Percentiles rank a stretch among this genome's conserved stretches.
phyloP scores from a whole-genome alignment of 1,139 yeast genomes.

The Candida freyschussii region DNA sequence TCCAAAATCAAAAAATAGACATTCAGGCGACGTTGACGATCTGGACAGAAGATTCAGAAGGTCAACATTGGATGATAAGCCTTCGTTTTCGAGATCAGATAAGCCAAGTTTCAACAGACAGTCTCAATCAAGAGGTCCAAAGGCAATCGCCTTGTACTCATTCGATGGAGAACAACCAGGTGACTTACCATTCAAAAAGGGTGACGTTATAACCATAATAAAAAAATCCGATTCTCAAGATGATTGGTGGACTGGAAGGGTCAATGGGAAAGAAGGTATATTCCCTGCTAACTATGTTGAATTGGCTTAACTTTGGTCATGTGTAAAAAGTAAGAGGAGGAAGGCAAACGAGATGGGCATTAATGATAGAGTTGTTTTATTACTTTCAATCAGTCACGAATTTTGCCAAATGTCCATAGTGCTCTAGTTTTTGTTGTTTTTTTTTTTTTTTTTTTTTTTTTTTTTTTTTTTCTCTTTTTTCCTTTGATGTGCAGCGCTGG shows the following conservation, averaged over 20 bases:
- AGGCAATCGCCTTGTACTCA: constrained; percentile 85
- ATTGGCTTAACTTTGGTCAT: constrained; percentile 44
- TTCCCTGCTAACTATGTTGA: constrained; percentile 98
- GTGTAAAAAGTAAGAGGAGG: no score
- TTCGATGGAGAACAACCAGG: constrained; percentile 91
- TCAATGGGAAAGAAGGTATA: constrained; percentile 79
- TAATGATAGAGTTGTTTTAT: no score
- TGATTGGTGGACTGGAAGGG: constrained; percentile 98
- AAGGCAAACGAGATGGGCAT: no score
- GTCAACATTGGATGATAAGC: constrained; percentile 27
- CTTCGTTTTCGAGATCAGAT: constrained; percentile 38
- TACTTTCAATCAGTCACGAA: no score
- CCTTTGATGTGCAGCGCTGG: no score
- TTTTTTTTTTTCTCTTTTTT: no score
- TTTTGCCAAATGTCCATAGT: no score
- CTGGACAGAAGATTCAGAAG: constrained; percentile 31
- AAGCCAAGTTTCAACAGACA: constrained; percentile 28
- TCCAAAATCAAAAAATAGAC: constrained; percentile 4
- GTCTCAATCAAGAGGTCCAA: constrained; percentile 42
- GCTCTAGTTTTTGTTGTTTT: no score
- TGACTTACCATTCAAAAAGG: constrained; percentile 87
- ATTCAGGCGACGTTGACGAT: constrained; percentile 29
- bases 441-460: no score
- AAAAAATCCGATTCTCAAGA: constrained; percentile 83
- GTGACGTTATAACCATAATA: constrained; percentile 86